Conservation (phyloP, 345 rosid genomes). For the Pelargonium nanum region DNA sequence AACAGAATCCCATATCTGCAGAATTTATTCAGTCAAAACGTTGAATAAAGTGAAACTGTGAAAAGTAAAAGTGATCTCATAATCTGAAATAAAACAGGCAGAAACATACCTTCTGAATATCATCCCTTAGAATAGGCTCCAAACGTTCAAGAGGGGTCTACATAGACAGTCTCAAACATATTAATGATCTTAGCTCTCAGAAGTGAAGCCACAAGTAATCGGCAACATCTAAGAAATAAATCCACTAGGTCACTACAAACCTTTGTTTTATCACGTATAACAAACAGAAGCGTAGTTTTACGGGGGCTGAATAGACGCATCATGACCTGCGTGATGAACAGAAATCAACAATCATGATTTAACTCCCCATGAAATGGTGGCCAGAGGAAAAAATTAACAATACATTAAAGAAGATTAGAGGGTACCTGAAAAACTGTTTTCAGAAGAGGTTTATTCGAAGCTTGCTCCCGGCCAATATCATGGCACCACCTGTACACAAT, state of each 20-base stretch:
- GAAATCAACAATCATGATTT: not conserved
- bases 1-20: conserved; percentile 27
- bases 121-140: conserved; percentile 22
- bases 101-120: conserved; percentile 23
- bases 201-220: not conserved
- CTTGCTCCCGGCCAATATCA: conserved; percentile 29
- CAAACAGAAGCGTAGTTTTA: conserved; percentile 22
- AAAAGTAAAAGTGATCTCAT: not conserved
- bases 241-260: conserved; percentile 2
- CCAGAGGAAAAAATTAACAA: not conserved
- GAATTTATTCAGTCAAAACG: conserved; percentile 4
- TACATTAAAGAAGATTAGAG: too few species aligned
- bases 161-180: not conserved
- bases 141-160: conserved; percentile 25
- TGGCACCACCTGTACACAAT: conserved; percentile 61
- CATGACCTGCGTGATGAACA: conserved; percentile 18
- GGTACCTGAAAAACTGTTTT: conserved; percentile 26
- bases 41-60: not conserved
- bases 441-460: conserved; percentile 27
- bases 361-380: not conserved
- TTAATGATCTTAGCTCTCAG: not conserved
- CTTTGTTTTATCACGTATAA: conserved; percentile 28
- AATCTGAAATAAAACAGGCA: conserved; percentile 1
- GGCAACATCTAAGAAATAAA: not conserved
- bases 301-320: conserved; percentile 27